These are phyloP conservation scores for Podospora bellae-mahoneyi DNA, from an alignment of 495 filamentous ascomycete genomes.

Conservation along the genomic window DNA sequence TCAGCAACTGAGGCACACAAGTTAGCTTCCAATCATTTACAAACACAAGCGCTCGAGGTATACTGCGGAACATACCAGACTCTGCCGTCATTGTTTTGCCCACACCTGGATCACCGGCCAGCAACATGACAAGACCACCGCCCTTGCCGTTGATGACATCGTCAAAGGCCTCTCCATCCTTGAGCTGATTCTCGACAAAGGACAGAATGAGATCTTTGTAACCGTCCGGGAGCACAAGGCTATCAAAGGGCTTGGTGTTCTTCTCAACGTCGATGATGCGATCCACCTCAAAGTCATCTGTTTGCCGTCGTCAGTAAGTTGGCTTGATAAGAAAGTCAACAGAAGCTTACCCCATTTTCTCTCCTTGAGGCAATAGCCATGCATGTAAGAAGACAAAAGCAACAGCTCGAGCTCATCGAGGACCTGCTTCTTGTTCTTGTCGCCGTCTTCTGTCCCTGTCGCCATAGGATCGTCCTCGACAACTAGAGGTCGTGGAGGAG, in stretches of 20 bases:
- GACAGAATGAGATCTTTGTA: constrained; percentile 49
- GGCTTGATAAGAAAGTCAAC: not conserved
- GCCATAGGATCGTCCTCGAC: not conserved
- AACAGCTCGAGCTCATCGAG: constrained; percentile 17
- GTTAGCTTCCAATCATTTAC: not conserved
- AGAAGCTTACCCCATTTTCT: constrained; percentile 32
- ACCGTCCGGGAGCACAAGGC: constrained; percentile 46
- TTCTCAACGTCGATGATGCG: constrained; percentile 39
- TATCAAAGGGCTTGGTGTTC: constrained; percentile 49
- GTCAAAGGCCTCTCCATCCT: constrained; percentile 29
- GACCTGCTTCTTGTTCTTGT: not conserved
- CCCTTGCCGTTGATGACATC: constrained; percentile 49
- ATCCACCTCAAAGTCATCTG: constrained; percentile 30
- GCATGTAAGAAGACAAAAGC: constrained; percentile 29
- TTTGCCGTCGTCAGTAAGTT: constrained; percentile 6
- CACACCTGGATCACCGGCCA: not conserved
- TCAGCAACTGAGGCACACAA: constrained; percentile 16
- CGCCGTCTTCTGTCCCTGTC: not conserved
- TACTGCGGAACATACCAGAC: constrained; percentile 14
- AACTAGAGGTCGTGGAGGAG: not conserved
- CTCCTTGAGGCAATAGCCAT: constrained; percentile 34
- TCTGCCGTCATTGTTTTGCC: constrained; percentile 58
- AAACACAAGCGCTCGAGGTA: not conserved
- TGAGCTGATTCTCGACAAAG: constrained; percentile 39
- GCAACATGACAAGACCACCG: not conserved